Evolutionary conservation across 345 rosid genomes (phyloP).

Genomic region (Raphanus sativus): DNA sequence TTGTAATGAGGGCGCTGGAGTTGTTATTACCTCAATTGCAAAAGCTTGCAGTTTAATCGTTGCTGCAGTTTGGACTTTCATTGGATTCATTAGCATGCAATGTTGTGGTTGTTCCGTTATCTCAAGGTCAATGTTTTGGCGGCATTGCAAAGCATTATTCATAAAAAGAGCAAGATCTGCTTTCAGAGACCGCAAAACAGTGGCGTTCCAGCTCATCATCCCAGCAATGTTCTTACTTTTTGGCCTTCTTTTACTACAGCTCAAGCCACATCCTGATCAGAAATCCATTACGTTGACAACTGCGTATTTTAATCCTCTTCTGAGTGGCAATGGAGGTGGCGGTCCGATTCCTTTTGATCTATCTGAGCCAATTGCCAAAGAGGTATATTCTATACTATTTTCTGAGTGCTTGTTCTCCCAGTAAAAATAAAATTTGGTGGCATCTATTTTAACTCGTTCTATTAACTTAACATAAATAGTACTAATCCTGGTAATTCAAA

Average conservation of each 20-base stretch:
- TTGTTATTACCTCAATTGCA: conserved; percentile 52
- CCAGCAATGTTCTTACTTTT: conserved; percentile 81
- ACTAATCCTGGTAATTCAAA: conserved; percentile 8
- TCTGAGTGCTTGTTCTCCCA: conserved; percentile 11
- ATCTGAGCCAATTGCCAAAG: conserved; percentile 64
- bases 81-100: conserved; percentile 61
- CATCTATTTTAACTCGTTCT: conserved; percentile 7
- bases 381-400: conserved; percentile 50
- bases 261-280: conserved; percentile 95
- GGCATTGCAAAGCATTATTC: conserved; percentile 81
- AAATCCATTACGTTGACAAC: conserved; percentile 73
- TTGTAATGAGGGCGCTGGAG: conserved; percentile 49
- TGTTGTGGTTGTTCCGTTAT: conserved; percentile 78
- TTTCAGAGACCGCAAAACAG: conserved; percentile 83
- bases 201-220: conserved; percentile 86
- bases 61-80: conserved; percentile 54
- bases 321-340: conserved; percentile 90
- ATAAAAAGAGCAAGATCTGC: conserved; percentile 86
- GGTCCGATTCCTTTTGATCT: conserved; percentile 93
- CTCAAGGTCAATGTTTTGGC: conserved; percentile 82
- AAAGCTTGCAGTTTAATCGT: conserved; percentile 66
- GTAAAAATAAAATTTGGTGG: neutral
- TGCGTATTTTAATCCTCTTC: conserved; percentile 84
- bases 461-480: neutral
- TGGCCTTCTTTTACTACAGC: conserved; percentile 83